Base-by-base conservation (phyloP, 78 protist species). In the Dictyostelium brefeldianum region DNA sequence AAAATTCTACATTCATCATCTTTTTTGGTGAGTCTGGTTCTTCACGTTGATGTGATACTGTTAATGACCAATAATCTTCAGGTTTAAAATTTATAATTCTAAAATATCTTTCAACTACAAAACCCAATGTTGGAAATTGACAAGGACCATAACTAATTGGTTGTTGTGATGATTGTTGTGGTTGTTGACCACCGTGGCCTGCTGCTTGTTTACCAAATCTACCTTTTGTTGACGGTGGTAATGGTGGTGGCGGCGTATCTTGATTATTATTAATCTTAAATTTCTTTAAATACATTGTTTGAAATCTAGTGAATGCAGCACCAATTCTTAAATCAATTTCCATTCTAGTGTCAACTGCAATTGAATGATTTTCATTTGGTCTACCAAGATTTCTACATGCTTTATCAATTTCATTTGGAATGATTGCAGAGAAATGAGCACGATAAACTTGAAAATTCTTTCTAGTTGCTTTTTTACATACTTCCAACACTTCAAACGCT, bases 81-180 rank as follows among this genome's bases (percentile, higher is more conserved):
- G 97, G 81, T 43, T 89, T 78, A 46, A 99, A 99, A 25, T 77
- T 83, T 11, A 81, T 84, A 14, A 54, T 77, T 50, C 92, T 29
- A 46, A 69, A 17, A 43, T 84, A 96, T 56, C 99, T 90, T 5
- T 98, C 99, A 10, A 98, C 99, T 7, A 98, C 97, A 78, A 99
- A 99, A 18, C 99, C 99, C 18, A 99, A 89, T 15, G 99, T 99
- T 15, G 99, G 99, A 69, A 99, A 98, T 78, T 98, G 99, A 75
- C 99, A 99, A 0, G 99, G 98, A 1, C 99, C 99, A 83, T 82
- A 82, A 57, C 81, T 71, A 31, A 93, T 77, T 6, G 51, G 70
- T 25, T 64, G 43, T n/a, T 36, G 15, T 25, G 70, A 62, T 36
- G 43, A 9, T 22, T 62, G 25, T 59, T 59, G 12, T 9, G 7